These are phyloP conservation scores for Chaetomidium leptoderma DNA, from an alignment of 495 filamentous ascomycete genomes.

Conservation along the genomic window DNA sequence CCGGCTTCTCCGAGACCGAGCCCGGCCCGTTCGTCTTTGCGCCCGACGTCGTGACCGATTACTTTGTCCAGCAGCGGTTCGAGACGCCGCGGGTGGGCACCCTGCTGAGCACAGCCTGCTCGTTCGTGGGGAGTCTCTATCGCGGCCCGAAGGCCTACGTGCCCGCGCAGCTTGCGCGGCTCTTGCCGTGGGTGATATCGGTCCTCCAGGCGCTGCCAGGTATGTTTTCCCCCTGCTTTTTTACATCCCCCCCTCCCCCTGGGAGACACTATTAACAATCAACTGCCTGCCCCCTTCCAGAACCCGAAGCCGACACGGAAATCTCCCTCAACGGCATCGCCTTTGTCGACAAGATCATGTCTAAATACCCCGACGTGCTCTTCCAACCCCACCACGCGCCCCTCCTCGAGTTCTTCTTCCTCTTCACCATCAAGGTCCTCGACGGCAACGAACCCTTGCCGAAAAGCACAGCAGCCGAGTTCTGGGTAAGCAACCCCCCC, in stretches of 20 bases:
- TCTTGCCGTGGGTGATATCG: slow-evolving; percentile 62
- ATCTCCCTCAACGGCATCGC: slow-evolving; percentile 72
- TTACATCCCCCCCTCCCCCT: too few species aligned
- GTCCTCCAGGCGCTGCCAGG: slow-evolving; percentile 61
- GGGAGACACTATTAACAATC: slow-evolving; percentile 16
- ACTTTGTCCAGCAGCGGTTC: slow-evolving; percentile 59
- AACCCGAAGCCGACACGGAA: slow-evolving; percentile 69
- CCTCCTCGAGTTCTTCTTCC: slow-evolving; percentile 63
- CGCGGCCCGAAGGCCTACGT: slow-evolving; percentile 40
- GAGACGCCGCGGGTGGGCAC: slow-evolving; percentile 65
- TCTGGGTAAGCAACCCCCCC: slow-evolving; percentile 82
- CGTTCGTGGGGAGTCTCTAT: slow-evolving; percentile 65
- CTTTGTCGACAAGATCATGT: slow-evolving; percentile 62
- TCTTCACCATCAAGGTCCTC: slow-evolving; percentile 71
- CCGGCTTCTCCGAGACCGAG: slow-evolving; percentile 72
- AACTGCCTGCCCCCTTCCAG: slow-evolving; percentile 33
- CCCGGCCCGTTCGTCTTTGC: slow-evolving; percentile 77
- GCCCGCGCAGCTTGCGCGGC: slow-evolving; percentile 44
- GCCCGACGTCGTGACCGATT: slow-evolving; percentile 63
- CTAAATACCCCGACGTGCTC: slow-evolving; percentile 57
- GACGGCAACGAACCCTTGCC: slow-evolving; percentile 70
- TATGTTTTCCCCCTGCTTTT: slow-evolving; percentile 28
- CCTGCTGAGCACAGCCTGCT: slow-evolving; percentile 73
- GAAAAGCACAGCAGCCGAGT: slow-evolving; percentile 70
- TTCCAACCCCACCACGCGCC: slow-evolving; percentile 46